These are phyloP conservation scores for Geranomyces michiganensis DNA, from an alignment of 192 early-diverging fungal genomes.

Conservation along the genomic window DNA sequence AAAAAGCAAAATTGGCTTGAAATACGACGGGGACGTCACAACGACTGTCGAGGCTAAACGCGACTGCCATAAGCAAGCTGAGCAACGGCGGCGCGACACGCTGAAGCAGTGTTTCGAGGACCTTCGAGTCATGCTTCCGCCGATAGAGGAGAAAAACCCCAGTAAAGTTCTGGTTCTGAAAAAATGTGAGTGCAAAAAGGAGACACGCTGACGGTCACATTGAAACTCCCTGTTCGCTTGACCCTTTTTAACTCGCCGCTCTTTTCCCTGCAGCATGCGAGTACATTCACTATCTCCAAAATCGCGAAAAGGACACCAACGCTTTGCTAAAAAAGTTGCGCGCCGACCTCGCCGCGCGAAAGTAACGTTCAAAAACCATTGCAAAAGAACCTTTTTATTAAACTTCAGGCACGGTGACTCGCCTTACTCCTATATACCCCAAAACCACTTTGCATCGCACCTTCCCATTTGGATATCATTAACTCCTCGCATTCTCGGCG, in stretches of 20 bases:
- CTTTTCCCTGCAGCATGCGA: conserved; percentile 32
- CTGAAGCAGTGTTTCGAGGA: conserved; percentile 90
- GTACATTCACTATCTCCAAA: conserved; percentile 34
- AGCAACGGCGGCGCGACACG: conserved; percentile 93
- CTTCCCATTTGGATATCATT: too few relatives aligned
- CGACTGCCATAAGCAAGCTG: conserved; percentile 93
- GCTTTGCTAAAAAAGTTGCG: conserved; percentile 21
- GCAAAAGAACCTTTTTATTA: too few relatives aligned
- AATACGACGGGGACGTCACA: conserved; percentile 74
- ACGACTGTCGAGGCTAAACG: conserved; percentile 78
- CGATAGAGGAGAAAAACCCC: conserved; percentile 77
- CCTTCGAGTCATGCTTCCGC: conserved; percentile 69
- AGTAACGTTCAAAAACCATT: too few relatives aligned
- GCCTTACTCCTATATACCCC: neutral
- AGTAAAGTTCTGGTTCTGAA: conserved; percentile 84
- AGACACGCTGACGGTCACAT: neutral
- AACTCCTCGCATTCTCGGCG: too few relatives aligned
- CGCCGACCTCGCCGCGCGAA: conserved; percentile 29
- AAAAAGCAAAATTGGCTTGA: conserved; percentile 70
- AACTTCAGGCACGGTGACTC: neutral
- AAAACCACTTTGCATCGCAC: conserved; percentile 1
- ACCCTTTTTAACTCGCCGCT: too few relatives aligned
- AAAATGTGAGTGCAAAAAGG: conserved; percentile 45
- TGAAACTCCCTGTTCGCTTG: too few relatives aligned
- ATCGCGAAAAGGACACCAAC: conserved; percentile 23